Conservation (phyloP, 1,284 basidiomycete genomes). For the Pyrrhoderma noxium region DNA sequence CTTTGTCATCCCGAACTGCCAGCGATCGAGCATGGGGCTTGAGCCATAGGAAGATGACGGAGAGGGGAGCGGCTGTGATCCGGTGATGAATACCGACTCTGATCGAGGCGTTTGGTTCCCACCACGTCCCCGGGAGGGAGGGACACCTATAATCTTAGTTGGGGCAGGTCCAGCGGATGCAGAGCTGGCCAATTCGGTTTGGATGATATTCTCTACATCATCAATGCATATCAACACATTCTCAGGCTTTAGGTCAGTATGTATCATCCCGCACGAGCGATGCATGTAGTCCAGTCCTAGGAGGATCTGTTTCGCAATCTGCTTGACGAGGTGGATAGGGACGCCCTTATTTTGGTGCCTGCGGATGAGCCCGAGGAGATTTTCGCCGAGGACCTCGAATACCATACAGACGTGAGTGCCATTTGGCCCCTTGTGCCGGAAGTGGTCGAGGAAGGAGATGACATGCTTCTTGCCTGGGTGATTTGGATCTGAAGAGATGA, state of each 20-base stretch:
- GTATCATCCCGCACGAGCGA: slow-evolving; percentile 91
- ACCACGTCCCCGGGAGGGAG: slow-evolving; percentile 90
- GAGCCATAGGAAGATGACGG: slow-evolving; percentile 67
- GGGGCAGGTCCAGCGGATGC: slow-evolving; percentile 45
- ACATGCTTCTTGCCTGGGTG: slow-evolving; percentile 79
- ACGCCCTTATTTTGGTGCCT: slow-evolving; percentile 93
- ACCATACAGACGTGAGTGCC: slow-evolving; percentile 99
- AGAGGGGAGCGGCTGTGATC: slow-evolving; percentile 87
- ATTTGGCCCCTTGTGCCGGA: slow-evolving; percentile 93
- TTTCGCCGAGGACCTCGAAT: slow-evolving; percentile 97
- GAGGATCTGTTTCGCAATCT: slow-evolving; percentile 95
- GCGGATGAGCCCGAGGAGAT: slow-evolving; percentile 96
- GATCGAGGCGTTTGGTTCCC: slow-evolving; percentile 94
- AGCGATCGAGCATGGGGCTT: slow-evolving; percentile 82
- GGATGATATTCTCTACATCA: slow-evolving; percentile 92
- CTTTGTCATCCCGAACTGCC: slow-evolving; percentile 88
- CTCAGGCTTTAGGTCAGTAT: slow-evolving; percentile 95
- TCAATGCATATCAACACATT: slow-evolving; percentile 98
- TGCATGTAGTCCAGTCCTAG: slow-evolving; percentile 98
- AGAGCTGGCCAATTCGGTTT: slow-evolving; percentile 69
- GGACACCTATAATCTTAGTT: slow-evolving; percentile 86
- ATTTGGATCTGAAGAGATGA: slow-evolving; percentile 81
- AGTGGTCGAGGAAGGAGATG: slow-evolving; percentile 95
- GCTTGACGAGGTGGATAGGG: slow-evolving; percentile 88
- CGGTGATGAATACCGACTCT: slow-evolving; percentile 87